These are phyloP conservation scores for Colletotrichum tabaci DNA, from an alignment of 2,329 filamentous ascomycete genomes.

Conservation along the genomic window DNA sequence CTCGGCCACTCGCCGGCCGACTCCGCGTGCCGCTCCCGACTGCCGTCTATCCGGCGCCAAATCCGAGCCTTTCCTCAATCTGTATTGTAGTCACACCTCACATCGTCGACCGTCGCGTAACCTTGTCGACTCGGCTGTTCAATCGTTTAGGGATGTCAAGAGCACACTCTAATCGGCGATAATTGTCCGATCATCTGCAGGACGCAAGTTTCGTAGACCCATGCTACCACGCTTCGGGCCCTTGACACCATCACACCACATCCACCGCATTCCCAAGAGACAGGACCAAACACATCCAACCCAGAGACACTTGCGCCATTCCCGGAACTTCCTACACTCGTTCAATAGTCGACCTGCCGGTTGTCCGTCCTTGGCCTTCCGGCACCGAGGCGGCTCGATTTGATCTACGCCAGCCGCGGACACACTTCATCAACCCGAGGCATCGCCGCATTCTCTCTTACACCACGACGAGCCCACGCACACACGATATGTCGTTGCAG, in stretches of 20 bases:
- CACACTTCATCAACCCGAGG: not conserved
- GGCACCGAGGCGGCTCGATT: not conserved
- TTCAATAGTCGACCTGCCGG: not conserved
- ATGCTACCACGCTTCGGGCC: not conserved
- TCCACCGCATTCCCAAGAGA: not conserved
- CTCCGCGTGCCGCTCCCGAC: slow-evolving; percentile 29
- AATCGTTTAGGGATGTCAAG: not conserved
- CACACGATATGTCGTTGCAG: slow-evolving; percentile 10
- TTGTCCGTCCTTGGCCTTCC: not conserved
- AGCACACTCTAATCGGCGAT: not conserved
- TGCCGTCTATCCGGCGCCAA: slow-evolving; percentile 18
- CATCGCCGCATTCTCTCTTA: not conserved
- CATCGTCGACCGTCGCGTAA: too few species aligned
- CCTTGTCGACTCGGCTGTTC: not conserved
- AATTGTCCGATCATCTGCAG: slow-evolving; percentile 1
- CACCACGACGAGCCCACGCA: not conserved
- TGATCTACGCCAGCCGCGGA: not conserved
- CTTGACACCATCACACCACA: slow-evolving; percentile 15
- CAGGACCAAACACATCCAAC: not conserved
- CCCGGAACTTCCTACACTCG: not conserved
- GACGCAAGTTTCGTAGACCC: not conserved
- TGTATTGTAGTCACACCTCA: not conserved
- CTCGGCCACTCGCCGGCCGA: not conserved
- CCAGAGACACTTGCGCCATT: not conserved
- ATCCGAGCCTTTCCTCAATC: not conserved